These are phyloP conservation scores for Nepenthes alata DNA, from an alignment of 179 eudicot genomes.

Conservation along the genomic window DNA sequence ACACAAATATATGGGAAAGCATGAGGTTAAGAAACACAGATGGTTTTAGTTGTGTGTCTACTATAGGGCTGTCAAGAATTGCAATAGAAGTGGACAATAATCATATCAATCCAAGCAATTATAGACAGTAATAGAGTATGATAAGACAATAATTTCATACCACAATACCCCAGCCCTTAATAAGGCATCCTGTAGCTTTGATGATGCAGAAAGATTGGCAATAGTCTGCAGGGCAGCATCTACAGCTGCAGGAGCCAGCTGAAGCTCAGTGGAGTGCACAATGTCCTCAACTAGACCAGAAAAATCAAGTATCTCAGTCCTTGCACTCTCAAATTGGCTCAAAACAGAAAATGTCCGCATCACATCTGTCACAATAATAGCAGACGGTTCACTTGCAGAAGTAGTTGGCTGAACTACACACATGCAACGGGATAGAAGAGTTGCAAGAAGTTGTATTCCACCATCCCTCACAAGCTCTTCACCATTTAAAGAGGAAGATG, in stretches of 20 bases:
- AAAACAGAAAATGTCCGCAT: constrained; percentile 76
- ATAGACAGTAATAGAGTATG: background rate
- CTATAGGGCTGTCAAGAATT: too few relatives aligned
- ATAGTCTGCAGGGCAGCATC: constrained; percentile 90
- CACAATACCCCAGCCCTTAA: constrained; percentile 85
- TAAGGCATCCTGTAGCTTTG: constrained; percentile 59
- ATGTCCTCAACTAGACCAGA: constrained; percentile 79
- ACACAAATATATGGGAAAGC: too few relatives aligned
- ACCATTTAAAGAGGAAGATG: constrained; percentile 86
- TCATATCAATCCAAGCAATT: background rate
- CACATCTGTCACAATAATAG: constrained; percentile 77
- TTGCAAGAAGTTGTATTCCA: constrained; percentile 85
- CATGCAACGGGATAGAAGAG: constrained; percentile 92
- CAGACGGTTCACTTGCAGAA: constrained; percentile 67
- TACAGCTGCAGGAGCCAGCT: constrained; percentile 80
- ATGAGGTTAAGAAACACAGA: too few relatives aligned
- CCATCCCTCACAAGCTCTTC: constrained; percentile 99
- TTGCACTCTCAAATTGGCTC: constrained; percentile 83
- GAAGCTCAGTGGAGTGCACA: constrained; percentile 94
- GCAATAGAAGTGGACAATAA: too few relatives aligned
- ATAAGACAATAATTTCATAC: constrained; percentile 29
- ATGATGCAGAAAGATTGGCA: constrained; percentile 74
- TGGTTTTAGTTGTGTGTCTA: too few relatives aligned
- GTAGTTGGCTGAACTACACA: constrained; percentile 90
- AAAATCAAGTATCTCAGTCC: constrained; percentile 71